These are phyloP conservation scores for Aspergillus sp. DNA, from an alignment of 2,329 filamentous ascomycete species.

Conservation along the genomic window DNA sequence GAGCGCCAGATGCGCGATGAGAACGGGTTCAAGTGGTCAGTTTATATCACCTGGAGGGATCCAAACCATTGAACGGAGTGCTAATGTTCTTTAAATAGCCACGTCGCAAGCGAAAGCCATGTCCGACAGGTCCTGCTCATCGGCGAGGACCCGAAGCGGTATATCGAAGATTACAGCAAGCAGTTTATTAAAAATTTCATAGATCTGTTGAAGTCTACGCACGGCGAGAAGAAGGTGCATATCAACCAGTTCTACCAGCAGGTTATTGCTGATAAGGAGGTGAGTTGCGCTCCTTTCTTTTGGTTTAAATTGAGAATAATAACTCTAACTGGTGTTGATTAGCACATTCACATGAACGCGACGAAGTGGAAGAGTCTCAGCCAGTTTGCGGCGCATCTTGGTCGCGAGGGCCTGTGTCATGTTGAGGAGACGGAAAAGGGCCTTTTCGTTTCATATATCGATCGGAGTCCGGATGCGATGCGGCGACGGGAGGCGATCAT, in stretches of 20 bases:
- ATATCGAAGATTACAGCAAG: conserved; percentile 76
- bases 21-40: conserved; percentile 75
- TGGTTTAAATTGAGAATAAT: background rate
- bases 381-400: conserved; percentile 85
- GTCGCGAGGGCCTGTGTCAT: conserved; percentile 80
- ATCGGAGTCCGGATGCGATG: conserved; percentile 84
- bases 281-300: conserved; percentile 12
- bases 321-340: background rate
- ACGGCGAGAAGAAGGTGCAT: conserved; percentile 86
- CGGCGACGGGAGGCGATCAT: conserved; percentile 75
- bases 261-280: conserved; percentile 79
- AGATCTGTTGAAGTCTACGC: conserved; percentile 72
- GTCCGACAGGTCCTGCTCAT: conserved; percentile 87
- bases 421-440: conserved; percentile 88
- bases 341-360: conserved; percentile 88
- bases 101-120: conserved; percentile 80
- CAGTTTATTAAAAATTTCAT: conserved; percentile 82
- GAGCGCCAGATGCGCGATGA: conserved; percentile 76
- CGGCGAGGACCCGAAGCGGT: conserved; percentile 81
- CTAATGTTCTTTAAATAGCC: conserved; percentile 47
- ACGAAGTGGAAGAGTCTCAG: conserved; percentile 86
- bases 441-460: conserved; percentile 83
- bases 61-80: background rate
- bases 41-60: too few relatives aligned
- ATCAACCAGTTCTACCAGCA: conserved; percentile 95